phyloP scores from a whole-genome alignment of 2,329 filamentous ascomycete genomes.

The Sporothrix mexicana region DNA sequence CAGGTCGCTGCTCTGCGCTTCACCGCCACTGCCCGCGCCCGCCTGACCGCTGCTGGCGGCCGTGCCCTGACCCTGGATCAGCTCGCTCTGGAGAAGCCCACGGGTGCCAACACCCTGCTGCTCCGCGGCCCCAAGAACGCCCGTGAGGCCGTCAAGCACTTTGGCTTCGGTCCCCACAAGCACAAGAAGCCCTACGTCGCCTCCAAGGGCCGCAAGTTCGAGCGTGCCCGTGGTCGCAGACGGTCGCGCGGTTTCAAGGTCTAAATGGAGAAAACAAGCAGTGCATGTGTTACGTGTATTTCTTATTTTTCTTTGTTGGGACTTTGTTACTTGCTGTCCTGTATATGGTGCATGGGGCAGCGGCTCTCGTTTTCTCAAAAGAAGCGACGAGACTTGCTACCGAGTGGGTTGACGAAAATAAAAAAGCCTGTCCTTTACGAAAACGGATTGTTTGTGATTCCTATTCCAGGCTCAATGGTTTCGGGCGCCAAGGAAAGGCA shows the following conservation, averaged over 20 bases:
- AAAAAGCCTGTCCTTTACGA: constrained; percentile 28
- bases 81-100: constrained; percentile 92
- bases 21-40: constrained; percentile 92
- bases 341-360: neutral
- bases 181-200: constrained; percentile 98
- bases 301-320: constrained; percentile 9
- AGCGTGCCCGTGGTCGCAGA: constrained; percentile 98
- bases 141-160: constrained; percentile 98
- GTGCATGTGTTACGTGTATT: neutral
- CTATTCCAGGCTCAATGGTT: constrained; percentile 25
- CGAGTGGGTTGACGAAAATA: neutral
- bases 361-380: constrained; percentile 10
- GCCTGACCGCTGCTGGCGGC: constrained; percentile 91
- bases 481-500: constrained; percentile 23
- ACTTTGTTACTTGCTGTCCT: constrained; percentile 20
- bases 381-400: constrained; percentile 12
- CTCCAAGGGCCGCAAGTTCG: constrained; percentile 99
- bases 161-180: constrained; percentile 96
- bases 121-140: constrained; percentile 98
- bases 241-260: constrained; percentile 99
- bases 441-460: constrained; percentile 25
- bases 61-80: constrained; percentile 96
- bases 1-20: constrained; percentile 94
- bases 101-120: constrained; percentile 94
- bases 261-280: constrained; percentile 60